Percentiles rank a stretch among this genome's conserved stretches.
Evolutionary conservation across 163 green algal genomes (phyloP).

Genomic region (Scenedesmus sp.): DNA sequence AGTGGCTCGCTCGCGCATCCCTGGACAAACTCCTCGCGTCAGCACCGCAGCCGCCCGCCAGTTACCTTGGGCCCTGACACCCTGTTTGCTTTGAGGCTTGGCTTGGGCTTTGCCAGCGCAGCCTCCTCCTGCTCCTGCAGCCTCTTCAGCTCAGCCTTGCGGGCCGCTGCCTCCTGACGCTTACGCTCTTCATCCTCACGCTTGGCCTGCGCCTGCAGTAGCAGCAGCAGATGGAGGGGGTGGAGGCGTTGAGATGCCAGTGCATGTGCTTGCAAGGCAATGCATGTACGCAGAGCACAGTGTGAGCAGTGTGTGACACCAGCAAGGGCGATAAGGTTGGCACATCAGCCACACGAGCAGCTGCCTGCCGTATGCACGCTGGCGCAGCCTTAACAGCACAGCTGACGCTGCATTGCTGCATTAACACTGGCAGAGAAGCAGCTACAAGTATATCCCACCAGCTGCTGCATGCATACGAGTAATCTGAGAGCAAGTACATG

Average conservation of each 20-base stretch:
- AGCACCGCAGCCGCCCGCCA: too few species aligned
- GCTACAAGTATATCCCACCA: too few species aligned
- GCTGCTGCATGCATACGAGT: background rate
- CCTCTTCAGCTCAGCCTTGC: conserved; percentile 70
- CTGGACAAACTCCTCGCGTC: too few species aligned
- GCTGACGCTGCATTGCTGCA: too few species aligned
- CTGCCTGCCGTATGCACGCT: too few species aligned
- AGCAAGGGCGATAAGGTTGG: too few species aligned
- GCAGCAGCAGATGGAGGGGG: background rate
- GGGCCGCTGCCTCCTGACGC: conserved; percentile 58
- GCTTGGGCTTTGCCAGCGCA: conserved; percentile 48
- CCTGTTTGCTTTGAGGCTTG: conserved; percentile 32
- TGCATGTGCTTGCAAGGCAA: background rate
- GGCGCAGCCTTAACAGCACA: too few species aligned
- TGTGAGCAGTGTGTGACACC: too few species aligned
- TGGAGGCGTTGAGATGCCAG: background rate
- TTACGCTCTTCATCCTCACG: conserved; percentile 60
- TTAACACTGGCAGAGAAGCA: too few species aligned
- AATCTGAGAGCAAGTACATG: background rate
- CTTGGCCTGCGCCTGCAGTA: conserved; percentile 56
- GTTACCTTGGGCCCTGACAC: conserved; percentile 50
- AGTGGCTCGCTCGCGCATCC: too few species aligned
- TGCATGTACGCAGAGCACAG: background rate
- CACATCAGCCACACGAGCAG: too few species aligned
- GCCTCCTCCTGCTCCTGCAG: conserved; percentile 69